Conservation (phyloP, 208 protist genomes). For the Acanthamoeba royreba region DNA sequence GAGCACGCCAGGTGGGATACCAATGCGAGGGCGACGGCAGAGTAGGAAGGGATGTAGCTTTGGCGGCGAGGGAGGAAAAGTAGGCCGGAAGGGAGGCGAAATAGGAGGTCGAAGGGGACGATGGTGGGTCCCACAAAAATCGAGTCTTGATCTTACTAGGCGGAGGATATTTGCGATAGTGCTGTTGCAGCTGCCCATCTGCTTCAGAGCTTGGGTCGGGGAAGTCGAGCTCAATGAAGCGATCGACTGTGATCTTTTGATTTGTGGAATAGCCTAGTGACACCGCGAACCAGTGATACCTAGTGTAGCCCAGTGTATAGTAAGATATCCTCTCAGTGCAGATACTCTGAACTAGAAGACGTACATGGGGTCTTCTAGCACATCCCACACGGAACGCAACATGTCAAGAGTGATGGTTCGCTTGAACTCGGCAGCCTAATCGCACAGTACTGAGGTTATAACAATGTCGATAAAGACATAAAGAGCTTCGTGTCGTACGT, state of each 20-base stretch:
- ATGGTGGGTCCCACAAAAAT: background rate
- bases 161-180: background rate
- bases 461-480: no score
- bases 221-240: background rate
- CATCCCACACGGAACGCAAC: constrained; percentile 3
- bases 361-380: constrained; percentile 30
- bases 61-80: background rate
- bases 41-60: background rate
- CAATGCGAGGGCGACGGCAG: background rate
- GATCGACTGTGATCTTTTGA: background rate
- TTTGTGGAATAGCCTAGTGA: background rate
- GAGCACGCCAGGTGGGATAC: background rate
- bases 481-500: no score
- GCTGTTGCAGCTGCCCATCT: background rate
- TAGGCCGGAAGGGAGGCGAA: background rate
- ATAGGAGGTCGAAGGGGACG: background rate
- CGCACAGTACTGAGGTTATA: no score
- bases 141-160: background rate
- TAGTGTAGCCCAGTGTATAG: no score
- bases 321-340: no score
- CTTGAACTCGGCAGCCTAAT: background rate
- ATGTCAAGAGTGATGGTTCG: background rate
- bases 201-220: background rate
- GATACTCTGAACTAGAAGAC: no score
- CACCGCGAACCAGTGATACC: background rate